Evolutionary conservation across 306 rosid genomes (phyloP), one percentile per base, ranked within the genome.

Genomic region (Elaeagnus macrophylla): DNA sequence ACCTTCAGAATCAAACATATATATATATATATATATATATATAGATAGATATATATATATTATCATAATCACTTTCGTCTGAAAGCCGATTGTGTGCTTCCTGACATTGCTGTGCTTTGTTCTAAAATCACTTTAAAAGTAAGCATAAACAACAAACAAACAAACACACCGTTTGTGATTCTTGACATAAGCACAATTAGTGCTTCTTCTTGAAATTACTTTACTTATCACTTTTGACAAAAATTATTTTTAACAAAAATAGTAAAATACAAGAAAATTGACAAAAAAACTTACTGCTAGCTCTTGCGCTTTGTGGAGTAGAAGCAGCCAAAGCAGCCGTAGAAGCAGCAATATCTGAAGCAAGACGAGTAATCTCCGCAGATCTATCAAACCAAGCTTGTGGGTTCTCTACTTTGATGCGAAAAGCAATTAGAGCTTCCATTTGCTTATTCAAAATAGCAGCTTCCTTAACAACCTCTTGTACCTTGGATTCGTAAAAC

Each of bases 361-460:
- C 89, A 8, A 82, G 75, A 46, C 67, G 61, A 71, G 82, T 68
- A 68, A 79, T 78, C 76, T 79, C 85, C 46, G 52, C 68, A 0
- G 79, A 70, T 43, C 61, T 45, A 59, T 78, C 72, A 18, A 67
- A 67, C 60, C 64, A 20, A 19, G 13, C 64, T 32, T 57, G 41
- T 1, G 83, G 82, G 15, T 77, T 75, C 75, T 79, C 86, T 39
- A 85, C 95, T 70, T 77, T 85, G 0, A 85, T 70, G 40, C 85
- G 51, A 25, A 85, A 77, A 53, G 85, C 95, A 25, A 85, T 80
- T 12, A 85, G 65, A 52, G 87, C 86, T 15, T 82, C 83, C 90
- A 85, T 79, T 54, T 85, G 95, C 59, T 75, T 73, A 58, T 80
- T 80, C 20, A 85, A 67, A 48, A 65, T 48, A n/a, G 13, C 60